phyloP scores from a whole-genome alignment of 1,284 basidiomycete species.

The Malassezia brasiliensis region DNA sequence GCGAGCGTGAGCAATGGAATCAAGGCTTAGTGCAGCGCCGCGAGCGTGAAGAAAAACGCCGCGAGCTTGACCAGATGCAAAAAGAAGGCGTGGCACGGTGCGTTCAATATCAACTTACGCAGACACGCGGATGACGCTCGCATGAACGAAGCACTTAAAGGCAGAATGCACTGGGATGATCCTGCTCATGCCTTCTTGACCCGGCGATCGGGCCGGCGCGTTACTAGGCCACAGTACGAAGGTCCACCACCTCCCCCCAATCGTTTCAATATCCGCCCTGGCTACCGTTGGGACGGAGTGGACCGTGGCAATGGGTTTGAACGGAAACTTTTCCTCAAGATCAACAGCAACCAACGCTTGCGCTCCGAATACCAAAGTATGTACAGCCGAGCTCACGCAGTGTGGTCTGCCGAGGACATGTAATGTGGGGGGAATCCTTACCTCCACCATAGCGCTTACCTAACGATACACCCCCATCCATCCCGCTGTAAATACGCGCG shows the following conservation, averaged over 20 bases:
- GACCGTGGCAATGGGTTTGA: conserved; percentile 82
- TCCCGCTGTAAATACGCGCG: neutral
- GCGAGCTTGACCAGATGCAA: conserved; percentile 7
- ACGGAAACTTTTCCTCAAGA: conserved; percentile 58
- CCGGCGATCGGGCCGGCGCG: conserved; percentile 50
- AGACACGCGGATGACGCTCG: conserved; percentile 68
- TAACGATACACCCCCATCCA: no score
- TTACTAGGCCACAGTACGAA: conserved; percentile 67
- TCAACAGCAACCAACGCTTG: conserved; percentile 56
- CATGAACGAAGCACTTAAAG: conserved; percentile 70
- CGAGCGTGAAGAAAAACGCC: conserved; percentile 56
- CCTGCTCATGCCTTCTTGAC: conserved; percentile 85
- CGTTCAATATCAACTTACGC: neutral
- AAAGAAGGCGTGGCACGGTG: conserved; percentile 4
- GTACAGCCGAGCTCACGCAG: conserved; percentile 2
- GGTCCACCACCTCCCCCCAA: conserved; percentile 85
- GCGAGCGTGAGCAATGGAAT: conserved; percentile 88
- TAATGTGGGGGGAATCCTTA: neutral
- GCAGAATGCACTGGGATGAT: conserved; percentile 80
- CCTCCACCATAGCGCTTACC: neutral
- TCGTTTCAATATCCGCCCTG: conserved; percentile 84
- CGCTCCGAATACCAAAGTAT: conserved; percentile 6
- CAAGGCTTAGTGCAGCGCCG: conserved; percentile 67
- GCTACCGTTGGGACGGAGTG: conserved; percentile 77
- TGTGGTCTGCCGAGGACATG: conserved; percentile 16